Evolutionary conservation across 129 eudicot species (phyloP), one percentile per base, ranked within the genome.

Genomic region (Scalesia atractyloides): DNA sequence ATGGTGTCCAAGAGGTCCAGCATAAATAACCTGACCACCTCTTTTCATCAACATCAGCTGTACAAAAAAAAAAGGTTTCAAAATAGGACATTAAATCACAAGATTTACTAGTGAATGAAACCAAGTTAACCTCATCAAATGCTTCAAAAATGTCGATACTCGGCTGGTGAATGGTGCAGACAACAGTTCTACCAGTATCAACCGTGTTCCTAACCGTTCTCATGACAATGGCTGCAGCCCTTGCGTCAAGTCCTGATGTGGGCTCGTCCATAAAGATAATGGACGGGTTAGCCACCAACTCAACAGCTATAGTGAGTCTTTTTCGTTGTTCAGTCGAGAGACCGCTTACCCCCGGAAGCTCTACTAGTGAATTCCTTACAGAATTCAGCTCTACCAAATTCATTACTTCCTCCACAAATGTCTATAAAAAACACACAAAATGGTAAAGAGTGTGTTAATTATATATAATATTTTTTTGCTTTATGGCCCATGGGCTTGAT

Each of bases 191-290:
- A 17, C 96, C 96, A 0, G 94, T 88, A 52, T 92, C 89, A 2
- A 92, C 97, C 0, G 94, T 92, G 82, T 89, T 89, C 61, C 96
- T 81, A 47, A 92, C 97, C 0, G 94, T 81, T 10, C 96, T 73
- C 96, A 92, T 92, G 39, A 92, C 94, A 69, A 92, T 89, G 44
- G 97, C 94, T 20, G 97, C 91, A 37, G 96, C 91, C 67, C 97
- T 76, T 58, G 97, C 96, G 54, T 92, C 97, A 50, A 89, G 90
- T 11, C 94, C 96, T 2, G 94, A 88, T 44, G 96, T 89, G 22
- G 97, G 94, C 74, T 92, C 97, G 51, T 92, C 96, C 96, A 92
- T 88, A 77, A 89, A 92, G 73, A 89, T 89, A 18, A 92, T 92
- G 19, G 93, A 86, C 4, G 97, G 97, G 66, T 89, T 89, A 16